These are phyloP conservation scores for Meyerozyma guilliermondii DNA, from an alignment of 1,139 yeast genomes.

Conservation along the genomic window DNA sequence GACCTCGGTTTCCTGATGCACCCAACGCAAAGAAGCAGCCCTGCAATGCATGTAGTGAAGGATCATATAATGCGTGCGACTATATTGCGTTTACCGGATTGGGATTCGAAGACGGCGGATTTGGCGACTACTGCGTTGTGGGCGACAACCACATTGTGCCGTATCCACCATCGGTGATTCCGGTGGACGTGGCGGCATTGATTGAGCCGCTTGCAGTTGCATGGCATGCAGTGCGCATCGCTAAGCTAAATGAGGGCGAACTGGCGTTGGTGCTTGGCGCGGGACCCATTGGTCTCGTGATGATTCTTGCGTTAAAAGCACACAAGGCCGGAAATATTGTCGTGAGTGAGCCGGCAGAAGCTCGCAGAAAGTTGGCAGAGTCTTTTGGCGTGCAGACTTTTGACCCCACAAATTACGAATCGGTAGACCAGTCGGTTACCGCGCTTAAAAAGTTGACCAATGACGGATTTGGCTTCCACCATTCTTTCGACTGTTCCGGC, in stretches of 20 bases:
- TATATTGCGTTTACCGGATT: conserved; percentile 39
- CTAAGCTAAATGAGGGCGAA: conserved; percentile 37
- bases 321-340: conserved; percentile 49
- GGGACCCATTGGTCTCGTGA: conserved; percentile 60
- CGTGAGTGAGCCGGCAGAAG: conserved; percentile 55
- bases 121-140: conserved; percentile 39
- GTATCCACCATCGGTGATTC: conserved; percentile 27
- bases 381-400: conserved; percentile 45
- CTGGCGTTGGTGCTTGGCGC: conserved; percentile 53
- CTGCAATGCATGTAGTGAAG: conserved; percentile 41
- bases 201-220: conserved; percentile 43
- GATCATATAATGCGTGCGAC: conserved; percentile 44
- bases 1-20: conserved; percentile 22
- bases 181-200: conserved; percentile 43
- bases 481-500: conserved; percentile 61
- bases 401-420: conserved; percentile 36
- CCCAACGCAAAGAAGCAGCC: conserved; percentile 16
- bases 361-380: conserved; percentile 49
- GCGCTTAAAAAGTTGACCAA: conserved; percentile 35
- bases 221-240: conserved; percentile 42
- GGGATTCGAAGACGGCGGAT: conserved; percentile 42
- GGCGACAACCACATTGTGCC: conserved; percentile 30
- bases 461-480: conserved; percentile 50
- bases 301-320: conserved; percentile 53
- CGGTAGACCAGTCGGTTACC: conserved; percentile 25